phyloP scores from a whole-genome alignment of 805 yeast species.

The Cyberlindnera saturnus region DNA sequence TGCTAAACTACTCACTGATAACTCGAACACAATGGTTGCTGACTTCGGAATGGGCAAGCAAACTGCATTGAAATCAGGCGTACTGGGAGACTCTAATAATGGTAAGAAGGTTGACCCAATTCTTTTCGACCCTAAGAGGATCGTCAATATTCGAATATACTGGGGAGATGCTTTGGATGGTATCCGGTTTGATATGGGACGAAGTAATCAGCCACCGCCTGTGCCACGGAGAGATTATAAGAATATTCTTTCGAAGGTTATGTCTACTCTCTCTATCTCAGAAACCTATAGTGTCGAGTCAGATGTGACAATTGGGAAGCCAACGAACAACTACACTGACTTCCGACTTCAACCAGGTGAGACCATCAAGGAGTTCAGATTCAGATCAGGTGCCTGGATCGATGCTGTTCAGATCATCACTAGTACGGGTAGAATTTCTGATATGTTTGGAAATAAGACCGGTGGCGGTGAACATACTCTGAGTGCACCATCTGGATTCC shows the following conservation, averaged over 20 bases:
- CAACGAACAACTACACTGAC: slow-evolving; percentile 47
- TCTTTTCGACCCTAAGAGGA: slow-evolving; percentile 31
- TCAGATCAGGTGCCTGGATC: slow-evolving; percentile 82
- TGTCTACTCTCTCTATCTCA: slow-evolving; percentile 3
- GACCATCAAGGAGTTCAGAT: slow-evolving; percentile 46
- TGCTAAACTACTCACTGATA: slow-evolving; percentile 16
- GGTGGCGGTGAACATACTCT: slow-evolving; percentile 63
- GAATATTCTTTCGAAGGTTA: slow-evolving; percentile 21
- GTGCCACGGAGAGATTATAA: slow-evolving; percentile 43
- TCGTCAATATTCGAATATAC: slow-evolving; percentile 55
- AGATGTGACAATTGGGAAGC: slow-evolving; percentile 42
- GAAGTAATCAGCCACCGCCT: slow-evolving; percentile 31
- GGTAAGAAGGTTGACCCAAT: slow-evolving; percentile 23
- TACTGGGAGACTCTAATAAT: slow-evolving; percentile 25
- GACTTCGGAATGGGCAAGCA: slow-evolving; percentile 35
- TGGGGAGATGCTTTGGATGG: slow-evolving; percentile 85
- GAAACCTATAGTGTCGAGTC: slow-evolving; percentile 3
- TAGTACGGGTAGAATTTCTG: slow-evolving; percentile 44
- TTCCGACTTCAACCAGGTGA: slow-evolving; percentile 55
- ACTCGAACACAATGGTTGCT: slow-evolving; percentile 10
- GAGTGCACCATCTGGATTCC: slow-evolving; percentile 56
- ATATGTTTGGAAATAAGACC: slow-evolving; percentile 56
- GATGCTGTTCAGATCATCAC: slow-evolving; percentile 80
- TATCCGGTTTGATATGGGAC: slow-evolving; percentile 38
- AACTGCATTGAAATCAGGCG: slow-evolving; percentile 33